These are phyloP conservation scores for Podaxis carcinomalis DNA, from an alignment of 768 basidiomycete species.

Conservation along the genomic window DNA sequence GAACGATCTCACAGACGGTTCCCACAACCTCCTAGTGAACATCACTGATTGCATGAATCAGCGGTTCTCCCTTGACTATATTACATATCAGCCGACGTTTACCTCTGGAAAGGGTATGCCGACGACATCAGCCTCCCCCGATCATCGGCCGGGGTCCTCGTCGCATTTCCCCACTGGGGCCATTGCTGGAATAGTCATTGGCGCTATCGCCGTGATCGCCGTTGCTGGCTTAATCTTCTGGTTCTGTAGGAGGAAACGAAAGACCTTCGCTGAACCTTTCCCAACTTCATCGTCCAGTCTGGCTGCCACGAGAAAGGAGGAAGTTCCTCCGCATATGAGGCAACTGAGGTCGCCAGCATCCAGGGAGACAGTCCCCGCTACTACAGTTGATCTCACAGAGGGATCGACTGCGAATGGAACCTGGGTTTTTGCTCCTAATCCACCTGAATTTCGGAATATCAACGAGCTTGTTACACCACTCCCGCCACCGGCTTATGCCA, in stretches of 20 bases:
- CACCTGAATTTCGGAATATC: conserved; percentile 4
- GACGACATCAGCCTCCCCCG: too few relatives aligned
- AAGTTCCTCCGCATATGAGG: conserved; percentile 3
- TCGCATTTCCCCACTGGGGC: conserved; percentile 12
- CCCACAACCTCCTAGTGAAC: conserved; percentile 20
- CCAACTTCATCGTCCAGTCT: neutral
- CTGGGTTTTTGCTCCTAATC: neutral
- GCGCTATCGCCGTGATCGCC: conserved; percentile 3
- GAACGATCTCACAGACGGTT: conserved; percentile 14
- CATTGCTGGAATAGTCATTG: conserved; percentile 15
- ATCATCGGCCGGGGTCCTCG: neutral
- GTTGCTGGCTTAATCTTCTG: conserved; percentile 6
- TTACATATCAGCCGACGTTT: conserved; percentile 23
- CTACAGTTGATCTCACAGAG: neutral
- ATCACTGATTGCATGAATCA: conserved; percentile 17
- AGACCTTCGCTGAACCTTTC: neutral
- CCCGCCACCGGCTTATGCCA: conserved; percentile 1
- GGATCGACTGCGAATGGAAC: neutral
- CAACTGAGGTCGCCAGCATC: conserved; percentile 1
- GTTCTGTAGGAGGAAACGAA: conserved; percentile 1
- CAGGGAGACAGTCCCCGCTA: neutral
- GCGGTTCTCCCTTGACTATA: conserved; percentile 22
- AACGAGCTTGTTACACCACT: conserved; percentile 1
- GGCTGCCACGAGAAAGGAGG: neutral
- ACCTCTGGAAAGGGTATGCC: too few relatives aligned